Evolutionary conservation across 2,329 filamentous ascomycete genomes (phyloP).

Genomic region (Raffaelea ambrosiae): DNA sequence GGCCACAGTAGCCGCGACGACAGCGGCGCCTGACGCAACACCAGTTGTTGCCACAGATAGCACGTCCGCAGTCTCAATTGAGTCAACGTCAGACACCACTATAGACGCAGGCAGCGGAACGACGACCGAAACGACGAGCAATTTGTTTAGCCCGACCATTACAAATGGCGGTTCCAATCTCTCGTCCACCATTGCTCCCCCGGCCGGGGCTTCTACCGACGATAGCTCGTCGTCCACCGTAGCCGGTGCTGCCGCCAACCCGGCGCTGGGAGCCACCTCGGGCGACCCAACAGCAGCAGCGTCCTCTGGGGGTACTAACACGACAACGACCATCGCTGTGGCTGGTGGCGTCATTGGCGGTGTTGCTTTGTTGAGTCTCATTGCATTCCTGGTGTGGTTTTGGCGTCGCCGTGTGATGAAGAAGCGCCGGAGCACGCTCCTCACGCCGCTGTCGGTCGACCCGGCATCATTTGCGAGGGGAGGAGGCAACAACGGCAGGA

Average conservation of each 20-base stretch:
- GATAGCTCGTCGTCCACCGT: constrained; percentile 6
- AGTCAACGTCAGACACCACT: too few relatives aligned
- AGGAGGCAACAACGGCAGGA: not conserved
- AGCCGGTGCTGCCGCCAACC: constrained; percentile 4
- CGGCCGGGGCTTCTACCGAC: constrained; percentile 7
- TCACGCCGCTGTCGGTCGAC: constrained; percentile 36
- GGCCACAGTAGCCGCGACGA: constrained; percentile 10
- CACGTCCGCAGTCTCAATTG: not conserved
- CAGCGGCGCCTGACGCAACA: not conserved
- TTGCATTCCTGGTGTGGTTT: constrained; percentile 43
- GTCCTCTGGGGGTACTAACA: constrained; percentile 14
- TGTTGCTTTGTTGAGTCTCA: constrained; percentile 33
- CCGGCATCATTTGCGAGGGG: constrained; percentile 9
- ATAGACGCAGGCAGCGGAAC: not conserved
- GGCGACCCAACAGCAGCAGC: not conserved
- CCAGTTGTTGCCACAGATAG: not conserved
- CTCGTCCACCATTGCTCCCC: constrained; percentile 10
- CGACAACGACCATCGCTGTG: constrained; percentile 31
- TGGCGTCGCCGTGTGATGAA: constrained; percentile 33
- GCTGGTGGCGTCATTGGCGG: constrained; percentile 44
- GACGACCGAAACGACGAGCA: not conserved
- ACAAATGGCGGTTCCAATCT: constrained; percentile 6
- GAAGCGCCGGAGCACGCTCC: constrained; percentile 37
- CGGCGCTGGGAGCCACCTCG: constrained; percentile 12
- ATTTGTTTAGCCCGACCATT: not conserved